Base-by-base conservation (phyloP, 176 grass and related monocot genomes). In the Raddia distichophylla region DNA sequence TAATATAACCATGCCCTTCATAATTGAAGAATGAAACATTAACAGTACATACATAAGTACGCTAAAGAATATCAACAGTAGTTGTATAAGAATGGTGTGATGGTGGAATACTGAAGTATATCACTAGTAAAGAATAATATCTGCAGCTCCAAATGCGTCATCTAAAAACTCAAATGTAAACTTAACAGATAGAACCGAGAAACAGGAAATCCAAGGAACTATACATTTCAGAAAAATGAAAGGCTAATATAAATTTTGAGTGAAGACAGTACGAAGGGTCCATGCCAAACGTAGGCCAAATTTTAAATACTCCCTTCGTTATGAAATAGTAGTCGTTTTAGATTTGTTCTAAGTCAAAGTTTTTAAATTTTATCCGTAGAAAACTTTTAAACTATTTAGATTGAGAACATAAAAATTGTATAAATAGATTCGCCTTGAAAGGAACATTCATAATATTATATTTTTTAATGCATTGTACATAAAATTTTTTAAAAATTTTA, bases 81-180 rank as follows among this genome's bases (percentile, higher is more conserved):
- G 27, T 8, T 76, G 18, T 17, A 85, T 52, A 42, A 85, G 5
- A 48, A 57, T 82, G 51, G n/a, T 71, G 6, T 34, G 22, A 33
- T 52, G 40, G 33, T 65, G 37, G 16, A 76, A 75, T 7, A 10
- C 18, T 81, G 10, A 40, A 40, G 37, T 2, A 40, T 40, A 40
- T 40, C 37, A 40, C 62, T 56, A 84, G 35, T 35, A 69, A 75
- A 34, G 75, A 74, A 75, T 80, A 84, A 80, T 83, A 66, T 10
- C 59, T 67, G n/a, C 6, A 83, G 19, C n/a, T 75, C 37, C 66
- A 54, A 83, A 55, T 74, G 4, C 8, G 45, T 54, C 9, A 83
- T 63, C 14, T 74, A 49, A 64, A 56, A 5, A 13, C 17, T 64
- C 46, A 46, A 35, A n/a, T 42, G 15, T 64, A 64, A 82, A 74